Evolutionary conservation across 2,329 filamentous ascomycete species (phyloP).

Genomic region (Alternaria sp.): DNA sequence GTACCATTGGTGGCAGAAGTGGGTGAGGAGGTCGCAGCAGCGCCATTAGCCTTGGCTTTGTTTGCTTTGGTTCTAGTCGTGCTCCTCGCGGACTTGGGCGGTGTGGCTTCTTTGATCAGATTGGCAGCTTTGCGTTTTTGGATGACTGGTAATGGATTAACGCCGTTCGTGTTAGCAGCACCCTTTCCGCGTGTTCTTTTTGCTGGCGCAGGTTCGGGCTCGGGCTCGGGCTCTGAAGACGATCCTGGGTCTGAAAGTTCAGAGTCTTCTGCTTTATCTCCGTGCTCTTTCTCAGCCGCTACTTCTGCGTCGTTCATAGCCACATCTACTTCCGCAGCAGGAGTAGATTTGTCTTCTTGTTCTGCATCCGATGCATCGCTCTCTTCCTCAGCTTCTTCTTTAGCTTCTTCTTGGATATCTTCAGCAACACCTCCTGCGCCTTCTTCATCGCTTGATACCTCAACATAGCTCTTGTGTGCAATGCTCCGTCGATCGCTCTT

Average conservation of each 20-base stretch:
- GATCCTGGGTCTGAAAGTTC: slow-evolving; percentile 22
- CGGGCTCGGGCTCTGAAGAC: slow-evolving; percentile 20
- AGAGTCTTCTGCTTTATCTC: slow-evolving; percentile 16
- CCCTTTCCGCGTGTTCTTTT: slow-evolving; percentile 25
- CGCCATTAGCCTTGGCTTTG: slow-evolving; percentile 19
- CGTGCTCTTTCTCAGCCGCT: slow-evolving; percentile 9
- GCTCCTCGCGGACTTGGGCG: slow-evolving; percentile 25
- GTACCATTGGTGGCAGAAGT: slow-evolving; percentile 23
- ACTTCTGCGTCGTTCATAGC: slow-evolving; percentile 36
- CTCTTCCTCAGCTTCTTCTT: slow-evolving; percentile 21
- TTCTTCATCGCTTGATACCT: slow-evolving; percentile 52
- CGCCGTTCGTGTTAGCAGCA: slow-evolving; percentile 25
- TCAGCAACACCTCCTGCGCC: slow-evolving; percentile 41
- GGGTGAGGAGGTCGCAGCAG: slow-evolving; percentile 12
- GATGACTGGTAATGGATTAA: slow-evolving; percentile 16
- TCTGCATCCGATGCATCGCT: slow-evolving; percentile 23
- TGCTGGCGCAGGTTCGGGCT: slow-evolving; percentile 19
- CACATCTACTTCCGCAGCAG: slow-evolving; percentile 33
- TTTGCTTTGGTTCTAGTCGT: slow-evolving; percentile 20
- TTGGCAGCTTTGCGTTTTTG: slow-evolving; percentile 27
- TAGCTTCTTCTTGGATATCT: slow-evolving; percentile 22
- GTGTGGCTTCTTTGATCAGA: slow-evolving; percentile 16
- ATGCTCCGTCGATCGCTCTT: slow-evolving; percentile 50
- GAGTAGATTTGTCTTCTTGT: slow-evolving; percentile 16
- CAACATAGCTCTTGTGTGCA: slow-evolving; percentile 53